A percentile compares a stretch with the other conserved stretches of the same genome.
These are phyloP conservation scores for Aspergillus novoparasiticus DNA, from an alignment of 2,329 filamentous ascomycete species.

Conservation along the genomic window DNA sequence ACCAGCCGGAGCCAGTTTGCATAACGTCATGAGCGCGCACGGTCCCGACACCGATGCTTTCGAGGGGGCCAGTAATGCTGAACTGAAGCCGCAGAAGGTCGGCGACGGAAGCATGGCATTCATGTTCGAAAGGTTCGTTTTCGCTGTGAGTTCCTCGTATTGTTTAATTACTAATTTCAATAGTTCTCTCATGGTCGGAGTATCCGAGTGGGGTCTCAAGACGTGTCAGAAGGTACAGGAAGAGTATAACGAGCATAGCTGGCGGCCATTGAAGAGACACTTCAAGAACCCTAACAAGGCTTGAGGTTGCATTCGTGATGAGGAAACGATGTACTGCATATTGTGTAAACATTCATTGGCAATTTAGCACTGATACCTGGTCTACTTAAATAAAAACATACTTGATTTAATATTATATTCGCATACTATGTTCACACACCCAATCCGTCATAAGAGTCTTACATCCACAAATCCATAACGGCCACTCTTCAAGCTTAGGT, in stretches of 20 bases:
- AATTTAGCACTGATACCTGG: background rate
- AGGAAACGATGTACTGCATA: background rate
- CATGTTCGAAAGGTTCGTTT: constrained; percentile 61
- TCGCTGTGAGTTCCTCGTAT: background rate
- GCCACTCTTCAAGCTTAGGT: background rate
- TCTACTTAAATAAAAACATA: background rate
- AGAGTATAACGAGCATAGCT: constrained; percentile 79
- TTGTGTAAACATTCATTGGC: background rate
- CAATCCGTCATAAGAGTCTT: background rate
- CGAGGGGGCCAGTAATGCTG: constrained; percentile 56
- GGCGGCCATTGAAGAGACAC: constrained; percentile 68
- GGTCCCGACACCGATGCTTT: constrained; percentile 61
- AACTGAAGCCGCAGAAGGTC: constrained; percentile 59
- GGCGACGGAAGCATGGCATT: constrained; percentile 65
- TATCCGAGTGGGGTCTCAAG: constrained; percentile 72
- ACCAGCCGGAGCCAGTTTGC: constrained; percentile 63
- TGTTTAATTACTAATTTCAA: background rate
- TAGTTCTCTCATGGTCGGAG: constrained; percentile 68
- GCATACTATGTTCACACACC: background rate
- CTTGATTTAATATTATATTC: background rate
- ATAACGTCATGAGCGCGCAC: constrained; percentile 74
- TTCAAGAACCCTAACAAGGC: constrained; percentile 57
- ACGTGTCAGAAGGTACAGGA: constrained; percentile 71
- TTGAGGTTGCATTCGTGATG: background rate
- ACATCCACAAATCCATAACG: background rate